Evolutionary conservation across 177 flowering plant genomes (phyloP).

Genomic region (Vitis hybrid): DNA sequence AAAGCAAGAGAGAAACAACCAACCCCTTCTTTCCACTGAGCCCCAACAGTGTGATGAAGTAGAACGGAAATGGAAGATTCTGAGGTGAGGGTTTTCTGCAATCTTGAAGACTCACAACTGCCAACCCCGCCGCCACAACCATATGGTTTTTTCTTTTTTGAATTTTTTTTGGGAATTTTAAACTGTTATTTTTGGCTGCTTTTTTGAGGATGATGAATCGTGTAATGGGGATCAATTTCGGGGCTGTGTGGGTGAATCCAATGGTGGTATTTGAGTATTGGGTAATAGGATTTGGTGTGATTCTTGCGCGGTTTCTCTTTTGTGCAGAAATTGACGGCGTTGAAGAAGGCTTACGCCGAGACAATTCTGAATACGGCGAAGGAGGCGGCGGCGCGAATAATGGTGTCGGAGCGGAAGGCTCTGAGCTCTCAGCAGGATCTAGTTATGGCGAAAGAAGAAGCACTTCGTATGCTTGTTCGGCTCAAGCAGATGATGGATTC

Average conservation of each 20-base stretch:
- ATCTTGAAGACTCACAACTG: neutral
- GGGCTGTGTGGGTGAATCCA: slow-evolving; percentile 2
- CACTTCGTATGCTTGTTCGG: slow-evolving; percentile 58
- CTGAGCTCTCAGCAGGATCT: slow-evolving; percentile 54
- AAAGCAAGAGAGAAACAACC: slow-evolving; percentile 17
- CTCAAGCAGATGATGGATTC: slow-evolving; percentile 68
- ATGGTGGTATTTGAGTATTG: neutral
- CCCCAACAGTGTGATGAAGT: slow-evolving; percentile 7
- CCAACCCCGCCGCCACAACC: neutral
- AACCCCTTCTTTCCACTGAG: slow-evolving; percentile 19
- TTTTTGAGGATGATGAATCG: neutral
- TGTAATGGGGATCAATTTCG: neutral
- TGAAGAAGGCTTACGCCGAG: slow-evolving; percentile 87
- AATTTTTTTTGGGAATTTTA: slow-evolving; percentile 7
- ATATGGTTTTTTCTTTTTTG: slow-evolving; percentile 4
- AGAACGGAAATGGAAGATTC: slow-evolving; percentile 31
- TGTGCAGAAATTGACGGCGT: slow-evolving; percentile 65
- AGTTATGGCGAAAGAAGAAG: slow-evolving; percentile 55
- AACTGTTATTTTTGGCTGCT: slow-evolving; percentile 5
- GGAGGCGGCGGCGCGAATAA: slow-evolving; percentile 79
- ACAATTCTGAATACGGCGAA: slow-evolving; percentile 73
- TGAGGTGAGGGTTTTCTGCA: slow-evolving; percentile 31
- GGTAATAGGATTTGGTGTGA: neutral
- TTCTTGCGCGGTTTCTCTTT: slow-evolving; percentile 4
- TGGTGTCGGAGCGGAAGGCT: slow-evolving; percentile 68